Evolutionary conservation across 1,284 basidiomycete species (phyloP).

Genomic region (Athelia sp.): DNA sequence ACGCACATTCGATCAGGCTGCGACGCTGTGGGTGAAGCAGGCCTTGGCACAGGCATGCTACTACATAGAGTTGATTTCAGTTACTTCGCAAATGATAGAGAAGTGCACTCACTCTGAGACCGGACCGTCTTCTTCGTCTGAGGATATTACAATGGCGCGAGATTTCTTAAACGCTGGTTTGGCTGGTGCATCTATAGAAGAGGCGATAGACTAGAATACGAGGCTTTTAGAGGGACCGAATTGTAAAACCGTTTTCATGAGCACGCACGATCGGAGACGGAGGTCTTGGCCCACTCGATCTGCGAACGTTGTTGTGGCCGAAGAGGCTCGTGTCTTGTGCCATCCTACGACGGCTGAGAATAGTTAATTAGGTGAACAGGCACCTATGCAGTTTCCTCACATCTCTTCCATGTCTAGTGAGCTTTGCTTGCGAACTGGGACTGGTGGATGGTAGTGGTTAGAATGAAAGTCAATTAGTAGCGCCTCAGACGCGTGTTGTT

Average conservation of each 20-base stretch:
- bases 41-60: slow-evolving; percentile 6
- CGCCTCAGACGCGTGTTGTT: no score
- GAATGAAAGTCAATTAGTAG: no score
- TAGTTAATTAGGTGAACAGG: not conserved
- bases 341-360: slow-evolving; percentile 19
- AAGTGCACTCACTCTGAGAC: no score
- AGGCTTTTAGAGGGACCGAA: slow-evolving; percentile 20
- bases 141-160: slow-evolving; percentile 18
- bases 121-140: slow-evolving; percentile 18
- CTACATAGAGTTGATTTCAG: slow-evolving; percentile 4
- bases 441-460: no score
- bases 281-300: slow-evolving; percentile 4
- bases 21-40: not conserved
- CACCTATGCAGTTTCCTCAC: not conserved
- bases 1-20: not conserved
- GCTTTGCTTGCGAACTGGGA: no score
- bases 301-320: slow-evolving; percentile 25
- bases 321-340: slow-evolving; percentile 20
- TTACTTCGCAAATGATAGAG: not conserved
- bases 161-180: slow-evolving; percentile 7
- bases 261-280: not conserved
- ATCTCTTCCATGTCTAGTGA: slow-evolving; percentile 1
- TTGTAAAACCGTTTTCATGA: not conserved
- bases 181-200: slow-evolving; percentile 4
- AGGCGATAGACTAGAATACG: slow-evolving; percentile 15